Evolutionary conservation across 1,139 yeast genomes (phyloP).

Genomic region (Diutina rugosa): DNA sequence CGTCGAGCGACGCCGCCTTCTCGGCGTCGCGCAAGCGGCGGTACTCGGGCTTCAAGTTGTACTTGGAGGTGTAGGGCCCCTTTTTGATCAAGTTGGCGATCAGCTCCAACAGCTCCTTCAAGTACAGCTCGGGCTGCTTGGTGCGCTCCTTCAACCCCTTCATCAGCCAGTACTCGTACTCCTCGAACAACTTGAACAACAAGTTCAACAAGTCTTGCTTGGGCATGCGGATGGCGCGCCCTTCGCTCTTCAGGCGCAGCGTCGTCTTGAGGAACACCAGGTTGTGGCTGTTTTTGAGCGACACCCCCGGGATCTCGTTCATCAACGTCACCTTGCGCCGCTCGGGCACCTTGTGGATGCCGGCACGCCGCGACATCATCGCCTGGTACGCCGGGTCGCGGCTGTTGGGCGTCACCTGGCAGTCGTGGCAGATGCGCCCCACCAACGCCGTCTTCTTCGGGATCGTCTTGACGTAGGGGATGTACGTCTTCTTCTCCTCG

Average conservation of each 20-base stretch:
- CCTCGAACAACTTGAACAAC: slow-evolving; percentile 80
- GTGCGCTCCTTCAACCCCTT: slow-evolving; percentile 91
- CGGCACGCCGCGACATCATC: slow-evolving; percentile 17
- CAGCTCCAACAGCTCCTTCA: slow-evolving; percentile 81
- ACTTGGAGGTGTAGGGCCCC: slow-evolving; percentile 92
- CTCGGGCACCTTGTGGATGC: slow-evolving; percentile 6
- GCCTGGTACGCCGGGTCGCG: slow-evolving; percentile 51
- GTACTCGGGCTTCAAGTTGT: slow-evolving; percentile 82
- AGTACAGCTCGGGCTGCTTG: slow-evolving; percentile 87
- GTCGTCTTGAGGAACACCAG: slow-evolving; percentile 42
- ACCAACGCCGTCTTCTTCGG: slow-evolving; percentile 76
- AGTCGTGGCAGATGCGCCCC: slow-evolving; percentile 88
- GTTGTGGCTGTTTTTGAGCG: slow-evolving; percentile 54
- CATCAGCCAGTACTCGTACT: slow-evolving; percentile 93
- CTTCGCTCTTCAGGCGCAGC: slow-evolving; percentile 40
- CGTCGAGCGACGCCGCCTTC: slow-evolving; percentile 51
- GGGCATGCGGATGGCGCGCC: slow-evolving; percentile 90
- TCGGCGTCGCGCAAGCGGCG: slow-evolving; percentile 70
- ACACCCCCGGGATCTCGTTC: slow-evolving; percentile 78
- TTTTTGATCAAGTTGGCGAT: slow-evolving; percentile 84
- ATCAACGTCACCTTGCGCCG: slow-evolving; percentile 70
- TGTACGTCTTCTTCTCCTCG: slow-evolving; percentile 21
- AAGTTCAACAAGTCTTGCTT: slow-evolving; percentile 83
- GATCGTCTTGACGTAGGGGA: slow-evolving; percentile 68
- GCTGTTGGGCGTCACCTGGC: slow-evolving; percentile 73